These are phyloP conservation scores for Exophiala oligosperma DNA, from an alignment of 2,329 filamentous ascomycete species.

Conservation along the genomic window DNA sequence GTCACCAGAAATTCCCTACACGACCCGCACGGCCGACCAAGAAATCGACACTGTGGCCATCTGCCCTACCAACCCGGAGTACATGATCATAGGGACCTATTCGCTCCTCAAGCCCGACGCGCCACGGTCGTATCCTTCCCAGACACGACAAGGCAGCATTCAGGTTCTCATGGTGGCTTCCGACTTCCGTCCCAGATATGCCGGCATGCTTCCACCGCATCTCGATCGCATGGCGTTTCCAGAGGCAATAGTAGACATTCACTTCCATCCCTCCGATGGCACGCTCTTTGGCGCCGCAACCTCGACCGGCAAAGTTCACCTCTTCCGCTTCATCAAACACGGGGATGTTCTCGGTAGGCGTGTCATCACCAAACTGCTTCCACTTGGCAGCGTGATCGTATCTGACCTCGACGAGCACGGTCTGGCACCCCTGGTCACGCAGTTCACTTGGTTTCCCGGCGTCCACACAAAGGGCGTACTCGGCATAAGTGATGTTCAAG, in stretches of 20 bases:
- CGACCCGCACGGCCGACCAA: slow-evolving; percentile 17
- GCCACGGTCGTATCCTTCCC: slow-evolving; percentile 9
- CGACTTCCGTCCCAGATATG: slow-evolving; percentile 12
- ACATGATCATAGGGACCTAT: slow-evolving; percentile 29
- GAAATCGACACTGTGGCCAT: slow-evolving; percentile 26
- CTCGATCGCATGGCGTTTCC: slow-evolving; percentile 31
- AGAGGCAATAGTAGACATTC: slow-evolving; percentile 80
- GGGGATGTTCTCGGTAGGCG: slow-evolving; percentile 23
- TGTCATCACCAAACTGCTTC: slow-evolving; percentile 43
- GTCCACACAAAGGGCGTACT: slow-evolving; percentile 10
- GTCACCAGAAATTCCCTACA: slow-evolving; percentile 10
- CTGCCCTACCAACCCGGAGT: slow-evolving; percentile 23
- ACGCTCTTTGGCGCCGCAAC: slow-evolving; percentile 71
- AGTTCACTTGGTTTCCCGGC: slow-evolving; percentile 26
- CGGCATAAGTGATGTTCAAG: slow-evolving; percentile 15
- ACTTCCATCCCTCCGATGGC: slow-evolving; percentile 65
- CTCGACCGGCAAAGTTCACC: slow-evolving; percentile 69
- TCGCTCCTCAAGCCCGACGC: slow-evolving; percentile 20
- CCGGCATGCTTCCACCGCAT: slow-evolving; percentile 18
- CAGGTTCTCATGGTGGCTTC: slow-evolving; percentile 20
- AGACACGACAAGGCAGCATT: slow-evolving; percentile 20
- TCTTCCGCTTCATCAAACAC: slow-evolving; percentile 51
- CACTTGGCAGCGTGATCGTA: slow-evolving; percentile 25
- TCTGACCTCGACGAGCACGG: slow-evolving; percentile 18
- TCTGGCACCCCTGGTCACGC: slow-evolving; percentile 20